Percentiles rank a stretch among this genome's conserved stretches.
Evolutionary conservation across 2,329 filamentous ascomycete species (phyloP).

Genomic region (Exophiala xenobiotica): DNA sequence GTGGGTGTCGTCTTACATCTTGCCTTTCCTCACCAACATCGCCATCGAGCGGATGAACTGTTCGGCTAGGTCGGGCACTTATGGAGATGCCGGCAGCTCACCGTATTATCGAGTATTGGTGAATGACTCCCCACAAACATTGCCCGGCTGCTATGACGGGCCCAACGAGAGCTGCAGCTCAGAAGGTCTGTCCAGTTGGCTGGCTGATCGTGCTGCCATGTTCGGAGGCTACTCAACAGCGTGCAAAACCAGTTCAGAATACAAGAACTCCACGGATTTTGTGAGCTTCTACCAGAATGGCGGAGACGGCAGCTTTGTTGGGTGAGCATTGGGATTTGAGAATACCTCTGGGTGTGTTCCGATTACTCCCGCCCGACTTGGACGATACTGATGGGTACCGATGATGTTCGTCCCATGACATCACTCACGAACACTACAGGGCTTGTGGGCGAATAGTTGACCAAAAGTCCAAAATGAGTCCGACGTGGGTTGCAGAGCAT

Average conservation of each 20-base stretch:
- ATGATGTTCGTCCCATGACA: not conserved
- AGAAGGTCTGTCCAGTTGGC: conserved; percentile 11
- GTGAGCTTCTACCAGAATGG: conserved; percentile 19
- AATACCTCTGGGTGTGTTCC: not conserved
- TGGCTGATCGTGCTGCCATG: conserved; percentile 15
- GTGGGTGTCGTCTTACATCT: conserved; percentile 62
- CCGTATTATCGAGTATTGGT: conserved; percentile 52
- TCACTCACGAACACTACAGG: not conserved
- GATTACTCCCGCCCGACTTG: not conserved
- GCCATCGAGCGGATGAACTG: conserved; percentile 66
- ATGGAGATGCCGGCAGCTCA: conserved; percentile 45
- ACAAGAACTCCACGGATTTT: conserved; percentile 20
- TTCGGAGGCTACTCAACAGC: conserved; percentile 18
- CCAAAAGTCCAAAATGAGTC: not conserved
- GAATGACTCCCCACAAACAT: conserved; percentile 51
- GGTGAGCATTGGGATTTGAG: conserved; percentile 1
- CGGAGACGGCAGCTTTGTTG: conserved; percentile 19
- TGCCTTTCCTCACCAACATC: conserved; percentile 66
- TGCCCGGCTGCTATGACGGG: conserved; percentile 50
- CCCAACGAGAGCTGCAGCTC: conserved; percentile 52
- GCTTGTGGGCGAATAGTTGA: not conserved
- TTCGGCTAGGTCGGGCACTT: conserved; percentile 53
- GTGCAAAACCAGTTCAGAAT: conserved; percentile 17
- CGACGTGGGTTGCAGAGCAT: too few relatives aligned
- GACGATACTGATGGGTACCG: not conserved